phyloP scores from a whole-genome alignment of 208 protist species.

The Sergeia podlipaevii region DNA sequence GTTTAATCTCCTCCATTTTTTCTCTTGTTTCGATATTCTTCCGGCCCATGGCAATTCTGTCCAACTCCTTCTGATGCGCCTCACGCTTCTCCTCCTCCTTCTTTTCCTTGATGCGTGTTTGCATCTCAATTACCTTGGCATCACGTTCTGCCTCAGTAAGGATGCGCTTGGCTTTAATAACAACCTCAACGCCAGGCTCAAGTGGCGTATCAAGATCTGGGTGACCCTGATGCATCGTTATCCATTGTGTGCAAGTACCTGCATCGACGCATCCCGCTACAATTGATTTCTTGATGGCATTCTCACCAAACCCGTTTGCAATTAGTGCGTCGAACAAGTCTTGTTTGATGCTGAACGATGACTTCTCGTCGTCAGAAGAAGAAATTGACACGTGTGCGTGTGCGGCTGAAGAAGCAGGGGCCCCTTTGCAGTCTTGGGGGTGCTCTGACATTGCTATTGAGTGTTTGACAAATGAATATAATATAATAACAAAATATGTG shows the following conservation, averaged over 20 bases:
- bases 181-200: constrained; percentile 57
- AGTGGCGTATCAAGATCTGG: constrained; percentile 81
- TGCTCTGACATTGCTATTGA: no score
- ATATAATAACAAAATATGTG: no score
- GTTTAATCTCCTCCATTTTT: constrained; percentile 43
- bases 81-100: constrained; percentile 46
- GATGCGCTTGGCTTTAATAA: constrained; percentile 52
- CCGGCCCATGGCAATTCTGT: constrained; percentile 54
- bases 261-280: constrained; percentile 79
- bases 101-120: constrained; percentile 44
- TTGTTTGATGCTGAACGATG: constrained; percentile 52
- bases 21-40: constrained; percentile 49
- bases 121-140: constrained; percentile 66
- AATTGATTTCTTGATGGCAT: constrained; percentile 88
- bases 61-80: constrained; percentile 47
- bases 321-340: constrained; percentile 47
- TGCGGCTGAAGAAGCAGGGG: background rate
- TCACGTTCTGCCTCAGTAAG: constrained; percentile 71
- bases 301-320: constrained; percentile 70
- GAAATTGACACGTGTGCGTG: background rate
- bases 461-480: no score
- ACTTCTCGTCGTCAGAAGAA: constrained; percentile 15
- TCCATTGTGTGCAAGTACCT: constrained; percentile 74
- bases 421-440: no score
- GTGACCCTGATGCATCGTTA: constrained; percentile 80